Percentiles rank a stretch among this genome's conserved stretches.
phyloP scores from a whole-genome alignment of 1,284 basidiomycete species.

The Xerocomus amazonicus region DNA sequence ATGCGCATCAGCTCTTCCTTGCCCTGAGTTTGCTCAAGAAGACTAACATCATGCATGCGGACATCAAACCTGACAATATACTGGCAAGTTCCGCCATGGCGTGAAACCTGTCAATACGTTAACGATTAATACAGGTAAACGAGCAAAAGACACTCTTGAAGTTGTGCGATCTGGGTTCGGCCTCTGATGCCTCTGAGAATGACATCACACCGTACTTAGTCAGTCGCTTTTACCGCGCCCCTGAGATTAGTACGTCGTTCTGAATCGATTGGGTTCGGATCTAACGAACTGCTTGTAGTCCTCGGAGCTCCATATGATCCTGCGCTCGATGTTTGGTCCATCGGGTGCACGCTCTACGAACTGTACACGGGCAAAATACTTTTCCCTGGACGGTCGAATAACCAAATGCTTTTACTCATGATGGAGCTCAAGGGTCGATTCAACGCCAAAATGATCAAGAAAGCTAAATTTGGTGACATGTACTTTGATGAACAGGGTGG shows the following conservation, averaged over 20 bases:
- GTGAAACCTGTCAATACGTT: constrained; percentile 12
- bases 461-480: constrained; percentile 84
- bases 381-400: constrained; percentile 95
- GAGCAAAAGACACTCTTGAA: constrained; percentile 94
- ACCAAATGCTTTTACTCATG: constrained; percentile 96
- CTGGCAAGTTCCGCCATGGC: constrained; percentile 52
- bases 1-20: constrained; percentile 94
- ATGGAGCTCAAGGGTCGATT: constrained; percentile 96
- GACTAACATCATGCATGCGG: constrained; percentile 93
- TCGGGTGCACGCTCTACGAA: constrained; percentile 97
- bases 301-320: constrained; percentile 94
- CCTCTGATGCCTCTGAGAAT: constrained; percentile 89
- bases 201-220: constrained; percentile 99
- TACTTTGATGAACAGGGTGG: constrained; percentile 93
- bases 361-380: constrained; percentile 98
- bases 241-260: constrained; percentile 86
- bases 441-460: constrained; percentile 92
- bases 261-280: background rate
- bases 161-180: constrained; percentile 95
- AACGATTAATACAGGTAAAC: constrained; percentile 64
- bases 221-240: constrained; percentile 96
- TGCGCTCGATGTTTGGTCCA: constrained; percentile 94
- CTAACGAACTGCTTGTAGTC: constrained; percentile 50
- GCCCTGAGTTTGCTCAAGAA: constrained; percentile 84
- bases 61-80: constrained; percentile 97